Base-by-base conservation (phyloP, 225 moss, liverwort and hornwort genomes). In the Sphagnum contortum region DNA sequence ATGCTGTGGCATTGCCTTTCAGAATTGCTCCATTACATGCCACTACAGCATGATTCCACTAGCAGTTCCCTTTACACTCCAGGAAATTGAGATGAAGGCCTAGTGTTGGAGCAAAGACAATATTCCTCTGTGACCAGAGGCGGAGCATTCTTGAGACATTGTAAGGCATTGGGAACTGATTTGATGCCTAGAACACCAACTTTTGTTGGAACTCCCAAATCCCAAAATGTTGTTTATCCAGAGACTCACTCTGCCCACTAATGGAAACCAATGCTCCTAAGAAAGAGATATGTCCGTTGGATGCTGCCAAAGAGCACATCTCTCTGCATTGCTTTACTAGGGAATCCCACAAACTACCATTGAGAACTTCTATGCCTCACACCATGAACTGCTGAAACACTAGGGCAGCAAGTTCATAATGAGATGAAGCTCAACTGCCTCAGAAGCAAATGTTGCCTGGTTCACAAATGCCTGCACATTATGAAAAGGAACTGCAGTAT, bases 21-120 rank as follows among this genome's bases (percentile, higher is more conserved):
- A 96, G 63, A 55, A 96, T 66, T 52, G 64, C 12, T 50, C 90
- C 95, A 63, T 72, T 73, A 67, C 73, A 66, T 47, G 90, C 87
- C 59, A 92, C 64, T 56, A 96, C 69, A 44, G 87, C 74, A 64
- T 78, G 60, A 90, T 63, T 51, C 70, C 83, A 57, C 72, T 70
- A 59, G 64, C 77, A 5, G 71, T 48, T 61, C 80, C 88, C 65
- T 85, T 85, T 73, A 57, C 69, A 68, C 73, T 96, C 92, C 48
- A 96, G 71, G 88, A 89, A 96, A 68, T 76, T 81, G 9, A 90
- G 71, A 68, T 92, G 78, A 74, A 84, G 65, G 46, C 95, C 95
- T 60, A 92, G 84, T 12, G 80, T 84, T 60, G 92, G 90, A 57
- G 83, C 86, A 80, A 92, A 96, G 69, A 96, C 77, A 8, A 66